Conservation (phyloP, 805 yeast species). For the Clavispora carvajalis region DNA sequence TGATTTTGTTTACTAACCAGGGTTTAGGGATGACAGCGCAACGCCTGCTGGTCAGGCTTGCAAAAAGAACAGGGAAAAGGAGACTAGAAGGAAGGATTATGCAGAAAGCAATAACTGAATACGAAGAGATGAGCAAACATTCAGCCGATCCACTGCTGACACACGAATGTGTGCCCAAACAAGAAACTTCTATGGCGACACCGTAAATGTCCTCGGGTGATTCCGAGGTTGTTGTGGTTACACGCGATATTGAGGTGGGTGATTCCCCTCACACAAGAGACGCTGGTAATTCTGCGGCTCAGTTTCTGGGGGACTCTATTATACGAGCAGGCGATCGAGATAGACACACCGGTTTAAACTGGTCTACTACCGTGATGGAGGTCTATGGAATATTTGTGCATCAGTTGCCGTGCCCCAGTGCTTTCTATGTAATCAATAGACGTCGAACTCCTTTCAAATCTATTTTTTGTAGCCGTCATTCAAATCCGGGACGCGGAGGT, state of each 20-base stretch:
- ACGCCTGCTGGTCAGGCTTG: conserved; percentile 1
- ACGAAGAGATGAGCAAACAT: conserved; percentile 1
- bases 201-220: conserved; percentile 3
- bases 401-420: conserved; percentile 2
- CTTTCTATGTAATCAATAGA: conserved; percentile 18
- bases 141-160: not conserved
- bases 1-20: conserved; percentile 17
- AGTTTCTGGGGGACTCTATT: not conserved
- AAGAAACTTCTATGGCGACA: not conserved
- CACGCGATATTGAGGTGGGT: not conserved
- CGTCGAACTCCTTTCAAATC: conserved; percentile 16
- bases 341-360: not conserved
- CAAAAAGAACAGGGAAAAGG: conserved; percentile 3
- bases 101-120: conserved; percentile 3
- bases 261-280: not conserved
- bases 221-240: conserved; percentile 2
- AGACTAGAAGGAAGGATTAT: conserved; percentile 6
- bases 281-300: conserved; percentile 1
- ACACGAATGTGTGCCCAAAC: not conserved
- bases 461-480: conserved; percentile 9
- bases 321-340: not conserved
- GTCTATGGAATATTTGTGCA: not conserved
- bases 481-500: not conserved
- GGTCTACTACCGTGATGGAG: not conserved
- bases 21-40: conserved; percentile 9